Evolutionary conservation across 2,329 filamentous ascomycete species (phyloP).

Genomic region (Xylariaceae sp.): DNA sequence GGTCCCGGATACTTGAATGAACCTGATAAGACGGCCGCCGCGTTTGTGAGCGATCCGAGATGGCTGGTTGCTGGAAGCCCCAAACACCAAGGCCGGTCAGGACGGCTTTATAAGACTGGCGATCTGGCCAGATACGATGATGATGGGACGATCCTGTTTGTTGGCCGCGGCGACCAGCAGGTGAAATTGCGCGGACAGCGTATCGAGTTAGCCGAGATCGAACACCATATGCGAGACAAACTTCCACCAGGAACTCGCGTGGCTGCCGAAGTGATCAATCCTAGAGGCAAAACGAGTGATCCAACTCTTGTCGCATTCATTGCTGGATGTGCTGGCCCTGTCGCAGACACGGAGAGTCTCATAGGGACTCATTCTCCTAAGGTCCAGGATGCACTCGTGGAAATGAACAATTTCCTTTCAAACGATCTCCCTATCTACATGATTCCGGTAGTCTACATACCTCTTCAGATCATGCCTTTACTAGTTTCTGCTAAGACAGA

Average conservation of each 20-base stretch:
- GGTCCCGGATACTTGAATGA: constrained; percentile 61
- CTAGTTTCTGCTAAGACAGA: constrained; percentile 50
- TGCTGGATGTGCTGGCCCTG: constrained; percentile 29
- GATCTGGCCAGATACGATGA: constrained; percentile 55
- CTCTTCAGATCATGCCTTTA: constrained; percentile 44
- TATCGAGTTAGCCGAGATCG: constrained; percentile 58
- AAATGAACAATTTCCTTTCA: constrained; percentile 29
- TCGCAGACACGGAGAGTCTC: constrained; percentile 23
- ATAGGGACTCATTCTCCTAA: constrained; percentile 25
- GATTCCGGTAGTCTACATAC: constrained; percentile 47
- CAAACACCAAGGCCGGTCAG: constrained; percentile 35
- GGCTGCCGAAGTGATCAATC: constrained; percentile 47
- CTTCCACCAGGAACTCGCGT: constrained; percentile 43
- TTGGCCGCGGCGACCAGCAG: constrained; percentile 66
- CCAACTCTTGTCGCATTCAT: constrained; percentile 47
- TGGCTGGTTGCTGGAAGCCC: constrained; percentile 47
- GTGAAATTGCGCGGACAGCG: constrained; percentile 66
- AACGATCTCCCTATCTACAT: constrained; percentile 42
- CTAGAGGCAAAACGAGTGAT: constrained; percentile 38
- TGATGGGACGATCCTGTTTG: constrained; percentile 53
- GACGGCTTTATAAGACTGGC: constrained; percentile 57
- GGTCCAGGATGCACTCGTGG: constrained; percentile 27
- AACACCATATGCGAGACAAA: constrained; percentile 46
- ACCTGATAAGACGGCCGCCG: constrained; percentile 52
- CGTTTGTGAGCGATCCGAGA: constrained; percentile 55